Evolutionary conservation across 352 stramenopile species (phyloP).

Genomic region (Globisporangium echinulatum): DNA sequence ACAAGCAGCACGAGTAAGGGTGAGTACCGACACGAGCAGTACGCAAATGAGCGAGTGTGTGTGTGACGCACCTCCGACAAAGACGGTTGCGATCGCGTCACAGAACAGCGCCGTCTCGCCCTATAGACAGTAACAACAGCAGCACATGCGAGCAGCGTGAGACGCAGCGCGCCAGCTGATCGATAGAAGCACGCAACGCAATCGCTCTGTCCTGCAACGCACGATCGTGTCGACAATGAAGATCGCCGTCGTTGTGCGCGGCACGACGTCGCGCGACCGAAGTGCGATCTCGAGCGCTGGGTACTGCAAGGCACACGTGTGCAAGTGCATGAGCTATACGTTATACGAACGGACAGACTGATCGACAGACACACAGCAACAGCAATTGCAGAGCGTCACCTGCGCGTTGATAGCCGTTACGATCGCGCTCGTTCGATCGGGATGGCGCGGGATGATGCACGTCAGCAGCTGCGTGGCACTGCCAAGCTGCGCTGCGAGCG

Average conservation of each 20-base stretch:
- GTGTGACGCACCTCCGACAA: slow-evolving; percentile 44
- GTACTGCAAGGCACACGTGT: slow-evolving; percentile 16
- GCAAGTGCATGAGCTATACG: background rate
- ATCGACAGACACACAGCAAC: background rate
- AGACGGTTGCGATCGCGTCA: slow-evolving; percentile 34
- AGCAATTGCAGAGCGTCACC: slow-evolving; percentile 12
- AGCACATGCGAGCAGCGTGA: too few species aligned
- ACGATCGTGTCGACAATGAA: slow-evolving; percentile 73
- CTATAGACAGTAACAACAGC: slow-evolving; percentile 13
- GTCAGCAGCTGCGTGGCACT: slow-evolving; percentile 20
- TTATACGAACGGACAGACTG: background rate
- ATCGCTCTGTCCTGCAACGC: background rate
- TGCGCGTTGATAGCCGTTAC: slow-evolving; percentile 22
- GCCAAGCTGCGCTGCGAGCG: slow-evolving; percentile 4
- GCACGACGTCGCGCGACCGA: slow-evolving; percentile 29
- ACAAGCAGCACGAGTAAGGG: background rate
- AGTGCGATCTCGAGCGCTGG: slow-evolving; percentile 27
- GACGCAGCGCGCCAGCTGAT: too few species aligned
- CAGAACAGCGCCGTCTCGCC: slow-evolving; percentile 59
- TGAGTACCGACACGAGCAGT: background rate
- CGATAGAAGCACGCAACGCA: too few species aligned
- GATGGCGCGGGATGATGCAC: slow-evolving; percentile 59
- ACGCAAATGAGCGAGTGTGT: background rate
- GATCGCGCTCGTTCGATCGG: slow-evolving; percentile 32
- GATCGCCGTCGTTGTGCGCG: slow-evolving; percentile 21